Percentiles rank a stretch among this genome's conserved stretches.
Evolutionary conservation across 257 asterid genomes (phyloP).

Genomic region (Agastache rugosa): DNA sequence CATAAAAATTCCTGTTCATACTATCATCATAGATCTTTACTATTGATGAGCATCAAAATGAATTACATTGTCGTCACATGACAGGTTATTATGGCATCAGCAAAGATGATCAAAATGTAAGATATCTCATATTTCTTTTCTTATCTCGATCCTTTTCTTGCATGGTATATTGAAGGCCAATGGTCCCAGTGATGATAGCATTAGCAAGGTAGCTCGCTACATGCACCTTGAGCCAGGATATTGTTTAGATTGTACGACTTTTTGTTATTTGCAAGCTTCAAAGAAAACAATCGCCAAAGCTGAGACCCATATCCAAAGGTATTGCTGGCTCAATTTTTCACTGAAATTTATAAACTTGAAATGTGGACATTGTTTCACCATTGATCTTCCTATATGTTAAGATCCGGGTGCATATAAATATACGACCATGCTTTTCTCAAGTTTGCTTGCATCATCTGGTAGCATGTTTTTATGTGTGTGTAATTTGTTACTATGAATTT

Average conservation of each 20-base stretch:
- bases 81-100: conserved; percentile 14
- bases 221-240: conserved; percentile 55
- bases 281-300: conserved; percentile 49
- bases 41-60: conserved; percentile 12
- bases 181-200: conserved; percentile 42
- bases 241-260: conserved; percentile 71
- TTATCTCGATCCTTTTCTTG: conserved; percentile 18
- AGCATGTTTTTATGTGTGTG: conserved; percentile 4
- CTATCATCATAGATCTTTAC: background rate
- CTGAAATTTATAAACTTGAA: conserved; percentile 7
- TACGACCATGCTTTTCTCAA: background rate
- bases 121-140: background rate
- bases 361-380: background rate
- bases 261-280: conserved; percentile 66
- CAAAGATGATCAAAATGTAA: background rate
- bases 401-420: background rate
- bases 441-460: conserved; percentile 15
- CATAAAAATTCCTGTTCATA: conserved; percentile 1
- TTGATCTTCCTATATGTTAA: background rate
- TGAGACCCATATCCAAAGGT: conserved; percentile 63
- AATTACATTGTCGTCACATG: conserved; percentile 25
- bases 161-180: conserved; percentile 44
- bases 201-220: conserved; percentile 46
- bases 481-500: conserved; percentile 23
- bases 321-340: conserved; percentile 18